A percentile compares a stretch with the other conserved stretches of the same genome.
phyloP scores from a whole-genome alignment of 768 basidiomycete species.

The Amanita brunnescens region DNA sequence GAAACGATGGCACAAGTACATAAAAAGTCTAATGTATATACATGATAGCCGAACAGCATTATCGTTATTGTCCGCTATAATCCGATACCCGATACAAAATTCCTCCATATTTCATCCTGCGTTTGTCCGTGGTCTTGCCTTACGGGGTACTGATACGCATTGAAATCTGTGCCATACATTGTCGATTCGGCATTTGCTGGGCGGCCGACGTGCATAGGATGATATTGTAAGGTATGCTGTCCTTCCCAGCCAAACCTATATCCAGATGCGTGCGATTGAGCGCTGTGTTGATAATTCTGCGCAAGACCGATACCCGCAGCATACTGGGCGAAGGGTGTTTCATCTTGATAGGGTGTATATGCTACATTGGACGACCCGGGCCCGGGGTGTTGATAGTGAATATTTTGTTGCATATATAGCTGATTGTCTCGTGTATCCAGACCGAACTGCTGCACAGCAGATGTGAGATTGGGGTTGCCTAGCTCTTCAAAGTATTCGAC shows the following conservation, averaged over 20 bases:
- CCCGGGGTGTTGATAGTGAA: neutral
- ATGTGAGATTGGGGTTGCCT: constrained; percentile 10
- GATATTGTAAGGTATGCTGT: neutral
- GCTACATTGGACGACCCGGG: neutral
- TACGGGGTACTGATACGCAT: constrained; percentile 2
- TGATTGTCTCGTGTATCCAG: neutral
- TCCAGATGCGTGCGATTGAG: neutral
- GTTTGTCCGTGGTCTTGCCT: constrained; percentile 18
- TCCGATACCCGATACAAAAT: constrained; percentile 23
- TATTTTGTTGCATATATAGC: neutral
- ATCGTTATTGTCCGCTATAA: constrained; percentile 15
- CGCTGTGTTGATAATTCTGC: neutral
- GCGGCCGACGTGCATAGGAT: neutral
- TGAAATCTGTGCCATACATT: neutral
- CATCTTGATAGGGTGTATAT: neutral
- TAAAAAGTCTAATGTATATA: neutral
- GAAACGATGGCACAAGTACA: neutral
- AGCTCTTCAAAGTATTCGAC: constrained; percentile 19
- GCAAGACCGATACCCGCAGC: neutral
- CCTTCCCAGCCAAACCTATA: neutral
- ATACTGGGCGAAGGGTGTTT: neutral
- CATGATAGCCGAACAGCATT: neutral
- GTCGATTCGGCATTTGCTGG: neutral
- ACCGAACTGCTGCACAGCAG: neutral
- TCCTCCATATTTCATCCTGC: constrained; percentile 32